These are phyloP conservation scores for Penicillium sp. DNA, from an alignment of 2,329 filamentous ascomycete genomes.

Conservation along the genomic window DNA sequence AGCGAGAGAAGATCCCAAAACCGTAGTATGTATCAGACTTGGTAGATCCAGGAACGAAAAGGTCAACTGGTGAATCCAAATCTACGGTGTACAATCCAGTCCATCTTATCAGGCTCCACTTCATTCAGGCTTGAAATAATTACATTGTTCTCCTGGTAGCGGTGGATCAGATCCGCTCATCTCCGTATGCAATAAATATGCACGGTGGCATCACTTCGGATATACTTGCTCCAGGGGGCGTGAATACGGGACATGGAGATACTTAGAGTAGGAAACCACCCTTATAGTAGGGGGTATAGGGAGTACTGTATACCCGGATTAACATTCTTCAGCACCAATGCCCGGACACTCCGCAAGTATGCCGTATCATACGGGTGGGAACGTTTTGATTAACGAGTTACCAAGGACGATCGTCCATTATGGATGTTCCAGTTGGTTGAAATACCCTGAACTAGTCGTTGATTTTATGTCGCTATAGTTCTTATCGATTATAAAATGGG, in stretches of 20 bases:
- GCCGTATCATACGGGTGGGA: not conserved
- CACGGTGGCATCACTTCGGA: not conserved
- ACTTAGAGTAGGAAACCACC: not conserved
- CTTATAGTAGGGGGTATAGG: not conserved
- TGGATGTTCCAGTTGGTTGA: not conserved
- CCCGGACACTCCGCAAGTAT: not conserved
- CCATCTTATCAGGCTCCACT: not conserved
- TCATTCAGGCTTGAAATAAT: not conserved
- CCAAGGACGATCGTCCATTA: not conserved
- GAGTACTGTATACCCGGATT: not conserved
- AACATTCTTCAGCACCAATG: not conserved
- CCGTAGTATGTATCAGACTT: not conserved
- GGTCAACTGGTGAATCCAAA: not conserved
- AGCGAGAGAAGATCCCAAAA: not conserved
- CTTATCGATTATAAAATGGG: not conserved
- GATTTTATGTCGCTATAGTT: not conserved
- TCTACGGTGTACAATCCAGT: constrained; percentile 6
- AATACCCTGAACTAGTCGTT: not conserved
- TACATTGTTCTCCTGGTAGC: not conserved
- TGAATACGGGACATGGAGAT: not conserved
- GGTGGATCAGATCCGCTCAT: not conserved
- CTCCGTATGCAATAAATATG: not conserved
- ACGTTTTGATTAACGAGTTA: not conserved
- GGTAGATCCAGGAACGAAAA: not conserved
- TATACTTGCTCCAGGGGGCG: not conserved